Percentiles rank a stretch among this genome's conserved stretches.
phyloP scores from a whole-genome alignment of 257 asterid species.

The Lavandula angustifolia region DNA sequence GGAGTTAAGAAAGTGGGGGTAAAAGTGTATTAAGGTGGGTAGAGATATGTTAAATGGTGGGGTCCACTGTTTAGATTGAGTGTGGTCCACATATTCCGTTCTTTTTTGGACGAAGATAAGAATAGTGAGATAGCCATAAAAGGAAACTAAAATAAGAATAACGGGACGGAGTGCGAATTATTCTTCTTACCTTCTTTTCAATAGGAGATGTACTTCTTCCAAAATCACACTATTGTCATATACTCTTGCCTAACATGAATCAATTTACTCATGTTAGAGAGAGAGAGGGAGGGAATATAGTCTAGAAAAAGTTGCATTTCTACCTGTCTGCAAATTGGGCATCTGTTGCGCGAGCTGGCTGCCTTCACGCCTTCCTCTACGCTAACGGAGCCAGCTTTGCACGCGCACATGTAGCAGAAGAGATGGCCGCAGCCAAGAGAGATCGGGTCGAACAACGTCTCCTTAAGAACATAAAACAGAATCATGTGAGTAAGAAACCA shows the following conservation, averaged over 20 bases:
- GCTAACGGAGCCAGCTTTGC: constrained; percentile 89
- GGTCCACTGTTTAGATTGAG: too few species aligned
- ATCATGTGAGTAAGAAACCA: neutral
- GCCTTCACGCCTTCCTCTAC: constrained; percentile 76
- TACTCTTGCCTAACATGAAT: constrained; percentile 57
- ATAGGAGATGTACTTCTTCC: constrained; percentile 82
- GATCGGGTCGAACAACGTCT: constrained; percentile 83
- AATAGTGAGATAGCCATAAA: too few species aligned
- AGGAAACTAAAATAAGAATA: too few species aligned
- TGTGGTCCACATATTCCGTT: too few species aligned
- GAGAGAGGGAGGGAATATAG: neutral
- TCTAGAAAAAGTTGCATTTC: neutral
- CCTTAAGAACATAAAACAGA: constrained; percentile 44
- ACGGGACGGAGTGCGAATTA: constrained; percentile 3
- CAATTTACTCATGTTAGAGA: neutral
- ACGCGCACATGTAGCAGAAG: constrained; percentile 84
- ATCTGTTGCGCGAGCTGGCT: constrained; percentile 51
- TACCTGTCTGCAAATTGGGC: constrained; percentile 96
- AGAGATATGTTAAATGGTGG: too few species aligned
- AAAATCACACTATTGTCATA: constrained; percentile 70
- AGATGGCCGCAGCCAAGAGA: constrained; percentile 89
- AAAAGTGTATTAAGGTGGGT: too few species aligned
- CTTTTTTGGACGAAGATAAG: too few species aligned
- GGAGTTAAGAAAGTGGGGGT: too few species aligned
- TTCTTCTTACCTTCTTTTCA: constrained; percentile 71